These are phyloP conservation scores for Phytophthora europaea DNA, from an alignment of 352 stramenopile species.

Conservation along the genomic window DNA sequence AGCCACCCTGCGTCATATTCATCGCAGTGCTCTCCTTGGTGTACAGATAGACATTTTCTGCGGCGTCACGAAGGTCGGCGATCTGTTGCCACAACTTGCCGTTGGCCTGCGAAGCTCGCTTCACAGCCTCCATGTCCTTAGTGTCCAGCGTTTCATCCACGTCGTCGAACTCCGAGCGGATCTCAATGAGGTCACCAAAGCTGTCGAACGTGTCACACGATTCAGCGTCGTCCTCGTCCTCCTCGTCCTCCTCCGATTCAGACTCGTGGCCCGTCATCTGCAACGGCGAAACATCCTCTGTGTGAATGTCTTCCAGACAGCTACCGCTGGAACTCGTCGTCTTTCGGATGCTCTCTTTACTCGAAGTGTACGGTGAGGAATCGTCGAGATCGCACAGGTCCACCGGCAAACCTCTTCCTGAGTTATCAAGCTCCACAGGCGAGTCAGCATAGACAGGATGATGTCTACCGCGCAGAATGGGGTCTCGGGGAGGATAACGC, in stretches of 20 bases:
- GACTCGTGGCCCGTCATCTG: constrained; percentile 12
- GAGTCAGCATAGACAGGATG: constrained; percentile 14
- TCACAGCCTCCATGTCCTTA: constrained; percentile 51
- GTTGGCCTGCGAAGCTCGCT: constrained; percentile 37
- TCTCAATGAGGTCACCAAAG: constrained; percentile 42
- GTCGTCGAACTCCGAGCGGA: constrained; percentile 24
- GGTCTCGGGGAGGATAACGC: constrained; percentile 5
- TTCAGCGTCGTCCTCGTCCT: constrained; percentile 17
- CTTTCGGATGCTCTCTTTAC: constrained; percentile 46
- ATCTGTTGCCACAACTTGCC: constrained; percentile 59
- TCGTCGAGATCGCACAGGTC: constrained; percentile 36
- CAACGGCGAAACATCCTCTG: constrained; percentile 14
- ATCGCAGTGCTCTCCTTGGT: constrained; percentile 53
- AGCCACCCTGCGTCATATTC: constrained; percentile 42
- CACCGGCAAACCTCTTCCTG: constrained; percentile 13
- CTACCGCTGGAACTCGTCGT: constrained; percentile 47
- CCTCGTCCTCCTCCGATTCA: constrained; percentile 27
- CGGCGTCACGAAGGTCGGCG: constrained; percentile 50
- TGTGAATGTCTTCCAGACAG: constrained; percentile 32
- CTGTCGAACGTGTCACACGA: constrained; percentile 44
- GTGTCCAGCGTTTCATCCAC: constrained; percentile 55
- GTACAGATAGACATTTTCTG: constrained; percentile 64
- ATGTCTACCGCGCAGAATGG: constrained; percentile 5
- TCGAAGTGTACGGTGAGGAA: constrained; percentile 19
- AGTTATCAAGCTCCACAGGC: constrained; percentile 35